Percentiles rank a stretch among this genome's conserved stretches.
Conservation (phyloP, 768 basidiomycete species). For the Lactifluus pinguis region DNA sequence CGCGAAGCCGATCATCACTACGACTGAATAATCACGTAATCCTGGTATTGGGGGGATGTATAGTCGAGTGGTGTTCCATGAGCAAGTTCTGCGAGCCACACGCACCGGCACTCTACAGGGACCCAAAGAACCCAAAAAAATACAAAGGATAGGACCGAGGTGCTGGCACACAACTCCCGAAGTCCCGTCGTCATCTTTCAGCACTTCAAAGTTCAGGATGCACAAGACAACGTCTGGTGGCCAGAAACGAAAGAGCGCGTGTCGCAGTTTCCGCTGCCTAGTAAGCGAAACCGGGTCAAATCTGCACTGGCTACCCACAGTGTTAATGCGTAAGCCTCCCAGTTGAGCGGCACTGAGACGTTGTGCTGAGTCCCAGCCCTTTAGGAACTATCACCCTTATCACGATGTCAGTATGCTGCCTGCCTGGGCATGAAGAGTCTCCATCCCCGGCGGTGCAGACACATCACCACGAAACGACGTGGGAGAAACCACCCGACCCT, state of each 20-base stretch:
- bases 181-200: neutral
- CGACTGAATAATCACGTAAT: too few species aligned
- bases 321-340: neutral
- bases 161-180: too few species aligned
- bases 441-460: too few species aligned
- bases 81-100: too few species aligned
- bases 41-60: too few species aligned
- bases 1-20: too few species aligned
- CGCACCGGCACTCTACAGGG: too few species aligned
- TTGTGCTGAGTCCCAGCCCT: neutral
- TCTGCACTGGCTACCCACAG: neutral
- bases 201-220: neutral
- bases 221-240: neutral
- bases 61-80: too few species aligned
- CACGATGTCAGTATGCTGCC: neutral
- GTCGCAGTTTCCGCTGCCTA: neutral
- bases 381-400: neutral
- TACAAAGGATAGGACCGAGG: neutral
- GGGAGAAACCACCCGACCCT: neutral
- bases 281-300: neutral
- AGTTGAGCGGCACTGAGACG: neutral
- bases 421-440: neutral
- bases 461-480: too few species aligned
- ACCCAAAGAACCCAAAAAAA: neutral
- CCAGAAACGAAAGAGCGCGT: neutral